Conservation (phyloP, 495 filamentous ascomycete species). For the Aspergillus conjunctus region DNA sequence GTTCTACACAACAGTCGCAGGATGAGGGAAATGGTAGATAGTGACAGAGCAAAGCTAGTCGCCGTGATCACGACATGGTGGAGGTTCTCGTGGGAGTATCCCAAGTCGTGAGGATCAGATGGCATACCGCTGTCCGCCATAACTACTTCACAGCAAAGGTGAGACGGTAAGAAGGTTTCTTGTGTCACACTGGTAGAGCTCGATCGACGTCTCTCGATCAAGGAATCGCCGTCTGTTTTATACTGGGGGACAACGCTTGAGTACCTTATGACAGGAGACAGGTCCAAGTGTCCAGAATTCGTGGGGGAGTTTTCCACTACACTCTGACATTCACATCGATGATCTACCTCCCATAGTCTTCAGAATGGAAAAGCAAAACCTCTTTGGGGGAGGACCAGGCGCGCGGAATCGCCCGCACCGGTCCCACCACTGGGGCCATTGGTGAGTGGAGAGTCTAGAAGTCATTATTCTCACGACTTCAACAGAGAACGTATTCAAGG, state of each 20-base stretch:
- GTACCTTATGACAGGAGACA: neutral
- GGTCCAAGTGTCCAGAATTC: neutral
- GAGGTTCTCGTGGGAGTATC: conserved; percentile 13
- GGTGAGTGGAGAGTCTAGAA: neutral
- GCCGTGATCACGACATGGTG: conserved; percentile 20
- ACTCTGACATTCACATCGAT: neutral
- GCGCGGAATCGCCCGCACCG: neutral
- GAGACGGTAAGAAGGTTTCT: neutral
- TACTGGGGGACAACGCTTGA: neutral
- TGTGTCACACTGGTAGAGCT: neutral
- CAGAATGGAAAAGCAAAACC: neutral
- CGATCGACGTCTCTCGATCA: neutral
- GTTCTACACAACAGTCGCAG: conserved; percentile 17
- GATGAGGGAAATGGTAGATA: conserved; percentile 19
- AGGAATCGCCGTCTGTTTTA: neutral
- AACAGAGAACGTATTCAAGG: neutral
- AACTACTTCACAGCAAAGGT: neutral
- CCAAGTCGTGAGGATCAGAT: neutral
- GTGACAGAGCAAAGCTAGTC: conserved; percentile 16
- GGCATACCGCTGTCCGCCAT: neutral
- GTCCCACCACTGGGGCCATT: neutral
- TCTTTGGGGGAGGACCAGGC: neutral
- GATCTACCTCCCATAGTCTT: neutral
- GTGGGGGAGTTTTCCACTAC: neutral
- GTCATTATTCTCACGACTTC: neutral